A percentile compares a stretch with the other conserved stretches of the same genome.
Conservation (phyloP, 768 basidiomycete species). For the Hemileccinum rubropunctum region DNA sequence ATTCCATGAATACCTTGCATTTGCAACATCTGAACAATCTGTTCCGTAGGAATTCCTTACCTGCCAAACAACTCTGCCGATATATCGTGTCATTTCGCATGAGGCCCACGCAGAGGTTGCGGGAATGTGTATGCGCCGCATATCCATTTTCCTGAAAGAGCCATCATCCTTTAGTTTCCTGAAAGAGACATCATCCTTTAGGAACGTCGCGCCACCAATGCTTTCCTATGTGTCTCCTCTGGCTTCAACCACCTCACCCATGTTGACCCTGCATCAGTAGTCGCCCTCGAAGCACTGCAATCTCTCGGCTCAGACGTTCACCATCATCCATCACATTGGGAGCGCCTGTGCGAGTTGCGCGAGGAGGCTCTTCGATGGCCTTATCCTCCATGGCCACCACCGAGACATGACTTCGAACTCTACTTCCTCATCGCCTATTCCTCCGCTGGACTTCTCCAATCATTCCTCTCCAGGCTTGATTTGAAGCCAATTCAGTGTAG, state of each 20-base stretch:
- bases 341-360: background rate
- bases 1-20: background rate
- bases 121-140: background rate
- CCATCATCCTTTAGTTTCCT: no score
- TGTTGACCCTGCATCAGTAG: background rate
- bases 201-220: background rate
- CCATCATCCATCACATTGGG: conserved; percentile 1
- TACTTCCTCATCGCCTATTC: conserved; percentile 4
- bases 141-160: background rate
- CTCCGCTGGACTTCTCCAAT: background rate
- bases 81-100: background rate
- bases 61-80: background rate
- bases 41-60: background rate
- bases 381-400: conserved; percentile 2
- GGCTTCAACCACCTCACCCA: background rate
- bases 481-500: background rate
- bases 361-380: background rate
- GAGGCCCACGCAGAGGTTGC: background rate
- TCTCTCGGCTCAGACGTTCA: background rate
- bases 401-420: background rate
- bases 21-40: background rate
- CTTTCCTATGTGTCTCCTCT: background rate
- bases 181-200: background rate
- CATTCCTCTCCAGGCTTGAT: background rate
- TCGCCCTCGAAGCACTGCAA: background rate